Percentiles rank a stretch among this genome's conserved stretches.
Conservation (phyloP, 768 basidiomycete genomes). For the Royoungia palumana region DNA sequence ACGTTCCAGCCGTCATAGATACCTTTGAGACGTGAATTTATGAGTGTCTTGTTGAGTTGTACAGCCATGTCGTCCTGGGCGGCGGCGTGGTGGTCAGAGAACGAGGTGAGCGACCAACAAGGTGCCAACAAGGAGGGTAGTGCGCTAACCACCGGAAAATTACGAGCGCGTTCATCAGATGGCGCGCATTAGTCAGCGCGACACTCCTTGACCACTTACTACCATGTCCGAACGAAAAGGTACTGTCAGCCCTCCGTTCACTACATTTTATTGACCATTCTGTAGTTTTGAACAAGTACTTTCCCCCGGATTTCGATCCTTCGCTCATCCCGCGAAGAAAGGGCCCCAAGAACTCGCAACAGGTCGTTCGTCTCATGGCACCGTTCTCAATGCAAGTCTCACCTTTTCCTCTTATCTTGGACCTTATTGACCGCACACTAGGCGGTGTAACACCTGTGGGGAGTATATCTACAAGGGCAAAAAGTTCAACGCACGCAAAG, state of each 20-base stretch:
- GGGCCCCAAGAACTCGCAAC: conserved; percentile 90
- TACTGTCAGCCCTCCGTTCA: conserved; percentile 20
- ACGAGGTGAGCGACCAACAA: conserved; percentile 14
- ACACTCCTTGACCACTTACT: conserved; percentile 6
- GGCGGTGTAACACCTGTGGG: conserved; percentile 93
- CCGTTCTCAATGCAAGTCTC: conserved; percentile 89
- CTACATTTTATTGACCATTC: conserved; percentile 8
- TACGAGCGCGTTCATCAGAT: conserved; percentile 26
- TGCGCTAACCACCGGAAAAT: conserved; percentile 27
- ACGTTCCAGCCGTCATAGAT: conserved; percentile 66
- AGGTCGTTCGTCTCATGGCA: conserved; percentile 98
- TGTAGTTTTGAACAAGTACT: conserved; percentile 89
- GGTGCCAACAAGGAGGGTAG: conserved; percentile 1
- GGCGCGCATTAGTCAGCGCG: conserved; percentile 29
- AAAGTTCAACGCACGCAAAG: conserved; percentile 99
- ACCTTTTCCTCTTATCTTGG: neutral
- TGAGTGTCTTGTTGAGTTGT: conserved; percentile 64
- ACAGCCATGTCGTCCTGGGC: conserved; percentile 50
- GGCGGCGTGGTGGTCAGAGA: conserved; percentile 2
- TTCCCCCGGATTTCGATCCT: conserved; percentile 98
- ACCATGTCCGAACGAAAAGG: conserved; percentile 86
- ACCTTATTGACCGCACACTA: conserved; percentile 27
- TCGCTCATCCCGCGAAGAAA: conserved; percentile 91
- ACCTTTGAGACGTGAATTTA: conserved; percentile 53
- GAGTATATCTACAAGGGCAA: conserved; percentile 99